phyloP scores from a whole-genome alignment of 108 stramenopile genomes.

The Skeletonema potamos region DNA sequence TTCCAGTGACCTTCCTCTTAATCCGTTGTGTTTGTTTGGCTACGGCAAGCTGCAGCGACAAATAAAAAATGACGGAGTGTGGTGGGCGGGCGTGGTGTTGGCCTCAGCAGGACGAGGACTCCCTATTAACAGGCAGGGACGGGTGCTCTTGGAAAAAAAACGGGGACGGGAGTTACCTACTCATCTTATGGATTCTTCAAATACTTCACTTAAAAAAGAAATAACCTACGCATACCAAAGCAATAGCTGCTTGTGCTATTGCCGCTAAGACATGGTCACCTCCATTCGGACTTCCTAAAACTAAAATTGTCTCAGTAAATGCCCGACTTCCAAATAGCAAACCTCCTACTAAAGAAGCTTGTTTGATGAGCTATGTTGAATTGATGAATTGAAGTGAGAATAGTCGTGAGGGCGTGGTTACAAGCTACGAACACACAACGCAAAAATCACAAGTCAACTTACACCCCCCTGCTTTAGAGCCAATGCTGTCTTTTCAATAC shows the following conservation, averaged over 20 bases:
- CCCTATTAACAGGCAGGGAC: no score
- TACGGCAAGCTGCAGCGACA: neutral
- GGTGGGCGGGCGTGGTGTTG: neutral
- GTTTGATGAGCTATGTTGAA: slow-evolving; percentile 21
- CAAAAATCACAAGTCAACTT: neutral
- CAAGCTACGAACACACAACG: no score
- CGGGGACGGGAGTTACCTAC: no score
- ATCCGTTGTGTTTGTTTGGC: slow-evolving; percentile 6
- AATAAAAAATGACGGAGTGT: neutral
- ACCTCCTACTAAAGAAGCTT: slow-evolving; percentile 33
- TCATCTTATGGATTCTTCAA: neutral
- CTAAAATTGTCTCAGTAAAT: slow-evolving; percentile 33
- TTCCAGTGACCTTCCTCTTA: neutral
- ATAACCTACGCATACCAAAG: slow-evolving; percentile 37
- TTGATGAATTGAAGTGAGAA: neutral
- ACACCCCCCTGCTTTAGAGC: slow-evolving; percentile 39
- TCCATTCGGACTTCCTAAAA: slow-evolving; percentile 30
- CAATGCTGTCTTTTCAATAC: slow-evolving; percentile 32
- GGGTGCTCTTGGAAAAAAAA: no score
- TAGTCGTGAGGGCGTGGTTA: neutral
- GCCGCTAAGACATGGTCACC: slow-evolving; percentile 35
- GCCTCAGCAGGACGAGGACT: neutral
- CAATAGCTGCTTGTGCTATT: slow-evolving; percentile 26
- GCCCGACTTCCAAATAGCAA: slow-evolving; percentile 41
- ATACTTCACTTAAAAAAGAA: slow-evolving; percentile 36